A percentile compares a stretch with the other conserved stretches of the same genome.
Evolutionary conservation across 1,284 basidiomycete genomes (phyloP).

Genomic region (Amylostereum areolatum): DNA sequence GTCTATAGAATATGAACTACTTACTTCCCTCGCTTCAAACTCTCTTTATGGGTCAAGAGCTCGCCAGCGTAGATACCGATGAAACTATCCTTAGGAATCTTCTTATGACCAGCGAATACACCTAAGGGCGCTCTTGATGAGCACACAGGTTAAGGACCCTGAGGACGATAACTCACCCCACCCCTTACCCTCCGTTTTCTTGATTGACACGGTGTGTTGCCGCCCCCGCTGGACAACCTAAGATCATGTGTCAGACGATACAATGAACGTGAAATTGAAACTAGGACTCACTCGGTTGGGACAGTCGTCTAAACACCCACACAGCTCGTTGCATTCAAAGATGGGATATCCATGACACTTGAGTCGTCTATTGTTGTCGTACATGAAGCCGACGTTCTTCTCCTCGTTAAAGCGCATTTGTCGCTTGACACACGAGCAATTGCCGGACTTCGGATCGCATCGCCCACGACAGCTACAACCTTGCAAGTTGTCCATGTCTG

Average conservation of each 20-base stretch:
- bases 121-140: conserved; percentile 33
- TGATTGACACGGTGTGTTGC: conserved; percentile 52
- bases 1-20: conserved; percentile 19
- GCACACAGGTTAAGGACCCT: not conserved
- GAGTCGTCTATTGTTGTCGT: conserved; percentile 53
- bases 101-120: conserved; percentile 57
- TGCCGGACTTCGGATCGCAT: conserved; percentile 64
- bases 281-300: conserved; percentile 62
- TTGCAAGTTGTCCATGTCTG: conserved; percentile 48
- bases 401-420: conserved; percentile 40
- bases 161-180: conserved; percentile 55
- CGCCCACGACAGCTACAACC: conserved; percentile 71
- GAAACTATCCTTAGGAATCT: conserved; percentile 66
- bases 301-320: conserved; percentile 77
- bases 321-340: conserved; percentile 83
- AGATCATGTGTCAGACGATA: not conserved
- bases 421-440: conserved; percentile 60
- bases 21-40: conserved; percentile 62
- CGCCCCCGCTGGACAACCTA: conserved; percentile 86
- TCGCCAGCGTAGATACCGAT: conserved; percentile 86
- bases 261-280: not conserved
- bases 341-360: conserved; percentile 55
- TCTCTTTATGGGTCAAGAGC: conserved; percentile 62
- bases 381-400: conserved; percentile 52
- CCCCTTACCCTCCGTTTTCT: conserved; percentile 68